These are phyloP conservation scores for Wickerhamomyces strasburgensis DNA, from an alignment of 805 yeast species.

Conservation along the genomic window DNA sequence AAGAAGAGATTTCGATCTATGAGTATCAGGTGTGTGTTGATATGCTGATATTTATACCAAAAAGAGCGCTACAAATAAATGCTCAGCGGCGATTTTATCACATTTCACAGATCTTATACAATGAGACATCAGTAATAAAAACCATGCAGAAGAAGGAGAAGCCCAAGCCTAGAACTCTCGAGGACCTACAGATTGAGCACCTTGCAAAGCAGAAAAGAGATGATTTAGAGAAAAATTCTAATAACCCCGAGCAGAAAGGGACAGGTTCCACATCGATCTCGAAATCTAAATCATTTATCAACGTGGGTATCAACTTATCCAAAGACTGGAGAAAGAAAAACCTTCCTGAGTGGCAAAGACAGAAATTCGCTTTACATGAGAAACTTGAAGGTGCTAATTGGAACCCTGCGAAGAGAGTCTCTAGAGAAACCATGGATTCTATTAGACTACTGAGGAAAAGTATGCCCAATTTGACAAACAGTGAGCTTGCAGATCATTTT, in stretches of 20 bases:
- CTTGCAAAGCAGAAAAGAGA: neutral
- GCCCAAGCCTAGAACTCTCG: neutral
- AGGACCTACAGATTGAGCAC: neutral
- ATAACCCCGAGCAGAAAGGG: too few relatives aligned
- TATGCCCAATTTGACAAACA: constrained; percentile 55
- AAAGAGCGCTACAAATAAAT: neutral
- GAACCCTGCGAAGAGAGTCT: constrained; percentile 63
- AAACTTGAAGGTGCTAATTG: constrained; percentile 56
- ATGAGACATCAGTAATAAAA: neutral
- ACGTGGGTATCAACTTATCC: constrained; percentile 33
- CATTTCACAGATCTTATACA: neutral
- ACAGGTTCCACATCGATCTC: too few relatives aligned
- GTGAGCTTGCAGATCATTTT: constrained; percentile 58
- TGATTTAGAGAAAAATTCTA: too few relatives aligned
- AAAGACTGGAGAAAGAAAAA: constrained; percentile 38
- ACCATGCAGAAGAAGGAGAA: neutral
- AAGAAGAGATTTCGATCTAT: too few relatives aligned
- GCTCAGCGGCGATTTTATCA: neutral
- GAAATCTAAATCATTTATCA: constrained; percentile 11
- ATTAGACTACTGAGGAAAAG: constrained; percentile 50
- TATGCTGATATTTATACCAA: too few relatives aligned
- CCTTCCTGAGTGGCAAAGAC: constrained; percentile 67
- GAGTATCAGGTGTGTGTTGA: too few relatives aligned
- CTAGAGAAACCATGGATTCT: constrained; percentile 64
- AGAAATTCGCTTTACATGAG: constrained; percentile 57